Percentiles rank a stretch among this genome's conserved stretches.
Conservation (phyloP, 345 rosid genomes). For the Theobroma cacao region DNA sequence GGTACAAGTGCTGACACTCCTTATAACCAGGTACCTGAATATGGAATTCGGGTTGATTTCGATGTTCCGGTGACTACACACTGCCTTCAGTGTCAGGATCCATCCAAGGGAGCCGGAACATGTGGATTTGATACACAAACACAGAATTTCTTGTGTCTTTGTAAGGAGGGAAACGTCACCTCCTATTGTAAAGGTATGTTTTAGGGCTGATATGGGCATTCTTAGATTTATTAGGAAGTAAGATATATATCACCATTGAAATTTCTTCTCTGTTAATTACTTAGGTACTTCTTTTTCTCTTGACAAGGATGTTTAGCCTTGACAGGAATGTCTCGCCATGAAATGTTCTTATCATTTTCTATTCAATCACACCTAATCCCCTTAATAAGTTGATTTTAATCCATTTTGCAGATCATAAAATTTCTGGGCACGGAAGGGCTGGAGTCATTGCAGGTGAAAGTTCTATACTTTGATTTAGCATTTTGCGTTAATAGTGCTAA, state of each 20-base stretch:
- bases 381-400: background rate
- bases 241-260: background rate
- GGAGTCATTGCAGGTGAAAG: slow-evolving; percentile 57
- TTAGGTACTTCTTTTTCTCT: background rate
- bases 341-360: background rate
- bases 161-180: slow-evolving; percentile 60
- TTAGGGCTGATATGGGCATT: background rate
- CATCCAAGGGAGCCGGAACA: slow-evolving; percentile 57
- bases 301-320: slow-evolving; percentile 55
- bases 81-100: slow-evolving; percentile 85
- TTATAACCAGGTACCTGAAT: slow-evolving; percentile 73
- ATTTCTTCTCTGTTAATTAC: background rate
- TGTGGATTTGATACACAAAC: slow-evolving; percentile 70
- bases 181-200: slow-evolving; percentile 62
- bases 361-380: background rate
- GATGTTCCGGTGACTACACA: slow-evolving; percentile 73
- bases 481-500: background rate
- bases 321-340: slow-evolving; percentile 17
- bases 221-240: background rate
- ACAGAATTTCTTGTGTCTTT: slow-evolving; percentile 62
- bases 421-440: slow-evolving; percentile 31
- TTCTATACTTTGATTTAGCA: background rate
- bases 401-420: slow-evolving; percentile 35
- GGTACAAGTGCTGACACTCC: slow-evolving; percentile 34
- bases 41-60: slow-evolving; percentile 76